Evolutionary conservation across 73 alveolate genomes (phyloP).

Genomic region (Blepharisma japonicum): DNA sequence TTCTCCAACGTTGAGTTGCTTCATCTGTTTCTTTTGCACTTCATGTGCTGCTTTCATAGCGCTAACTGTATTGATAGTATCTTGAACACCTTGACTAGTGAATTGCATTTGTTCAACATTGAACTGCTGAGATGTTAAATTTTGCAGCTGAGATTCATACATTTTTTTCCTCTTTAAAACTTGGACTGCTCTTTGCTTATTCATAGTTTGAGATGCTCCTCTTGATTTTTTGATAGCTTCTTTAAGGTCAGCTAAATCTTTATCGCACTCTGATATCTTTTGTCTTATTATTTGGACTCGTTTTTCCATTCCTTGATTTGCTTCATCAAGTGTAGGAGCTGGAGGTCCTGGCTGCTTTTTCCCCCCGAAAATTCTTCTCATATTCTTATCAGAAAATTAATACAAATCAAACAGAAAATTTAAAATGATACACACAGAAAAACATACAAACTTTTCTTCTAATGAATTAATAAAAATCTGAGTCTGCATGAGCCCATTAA

Average conservation of each 20-base stretch:
- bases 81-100: conserved; percentile 48
- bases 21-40: conserved; percentile 51
- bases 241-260: not conserved
- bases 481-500: conserved; percentile 9
- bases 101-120: conserved; percentile 64
- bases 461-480: conserved; percentile 2
- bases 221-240: conserved; percentile 16
- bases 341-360: conserved; percentile 6
- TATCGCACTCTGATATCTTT: conserved; percentile 13
- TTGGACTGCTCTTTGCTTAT: conserved; percentile 41
- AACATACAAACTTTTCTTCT: no score
- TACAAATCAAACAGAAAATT: no score
- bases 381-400: no score
- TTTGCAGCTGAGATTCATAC: conserved; percentile 62
- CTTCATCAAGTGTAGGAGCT: conserved; percentile 26
- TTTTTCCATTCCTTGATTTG: conserved; percentile 1
- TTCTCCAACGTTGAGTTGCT: conserved; percentile 49
- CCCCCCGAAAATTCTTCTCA: not conserved
- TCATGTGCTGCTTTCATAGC: conserved; percentile 63
- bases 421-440: no score
- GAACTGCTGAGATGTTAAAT: conserved; percentile 52
- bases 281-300: not conserved
- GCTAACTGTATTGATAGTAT: conserved; percentile 54
- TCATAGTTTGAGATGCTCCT: conserved; percentile 1
- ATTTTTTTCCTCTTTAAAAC: conserved; percentile 58